Base-by-base conservation (phyloP, 257 asterid genomes). In the Primulina huaijiensis region DNA sequence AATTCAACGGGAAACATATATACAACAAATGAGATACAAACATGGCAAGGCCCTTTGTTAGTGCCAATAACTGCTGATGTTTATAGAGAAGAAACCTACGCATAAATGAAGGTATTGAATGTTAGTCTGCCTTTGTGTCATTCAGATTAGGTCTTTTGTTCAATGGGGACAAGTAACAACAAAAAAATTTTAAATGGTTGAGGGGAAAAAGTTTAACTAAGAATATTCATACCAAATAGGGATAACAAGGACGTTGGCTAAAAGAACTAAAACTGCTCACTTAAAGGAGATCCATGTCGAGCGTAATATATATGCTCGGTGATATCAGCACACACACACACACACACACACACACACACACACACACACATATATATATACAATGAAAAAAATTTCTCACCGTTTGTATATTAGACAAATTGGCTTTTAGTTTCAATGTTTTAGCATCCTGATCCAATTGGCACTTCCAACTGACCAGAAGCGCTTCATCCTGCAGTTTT, bases 361-460 rank as follows among this genome's bases (percentile, higher is more conserved):
- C 61, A 69, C 40, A 20, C 69, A 65, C 56, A 35, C 59, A 21
- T 56, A 33, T 25, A 29, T 40, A 5, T 31, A 30, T 25, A 69
- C 53, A 57, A 59, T 25, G 61, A 66, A 61, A 75, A 76, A n/a
- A 76, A 58, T 31, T 40, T 62, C 98, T 83, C 78, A 93, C 98
- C 25, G 84, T 85, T 74, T 86, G 86, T 81, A 93, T 76, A 72
- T 83, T 81, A 83, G 84, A 74, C 69, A 93, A 78, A 78, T 89
- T 90, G 67, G 87, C 89, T 74, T 86, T 89, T 71, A 81, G 80
- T 77, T 86, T 87, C 73, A 90, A 78, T 67, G 87, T 87, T 80
- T 93, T 95, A 62, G 89, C 81, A 82, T 93, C 98, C 71, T 76
- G 86, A 31, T 89, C 96, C 84, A 93, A 77, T 65, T 89, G 96